Percentiles rank a stretch among this genome's conserved stretches.
These are phyloP conservation scores for Fraxinus greggii DNA, from an alignment of 305 asterid species.

Conservation along the genomic window DNA sequence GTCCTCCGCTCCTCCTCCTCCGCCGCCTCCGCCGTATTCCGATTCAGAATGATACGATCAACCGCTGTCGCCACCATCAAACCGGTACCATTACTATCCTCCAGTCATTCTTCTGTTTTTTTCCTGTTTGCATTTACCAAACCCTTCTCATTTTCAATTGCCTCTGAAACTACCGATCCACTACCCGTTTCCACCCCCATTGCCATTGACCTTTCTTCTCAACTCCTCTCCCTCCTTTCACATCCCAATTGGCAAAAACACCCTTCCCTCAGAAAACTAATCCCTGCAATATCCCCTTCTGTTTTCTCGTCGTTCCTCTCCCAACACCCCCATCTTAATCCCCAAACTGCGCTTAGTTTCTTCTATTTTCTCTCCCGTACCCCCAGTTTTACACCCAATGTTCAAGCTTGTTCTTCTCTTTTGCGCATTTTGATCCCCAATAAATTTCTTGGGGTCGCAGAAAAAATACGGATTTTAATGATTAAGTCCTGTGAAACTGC, in stretches of 20 bases:
- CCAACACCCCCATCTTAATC: slow-evolving; percentile 56
- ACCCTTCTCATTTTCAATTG: background rate
- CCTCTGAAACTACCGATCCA: slow-evolving; percentile 16
- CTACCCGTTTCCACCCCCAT: slow-evolving; percentile 2
- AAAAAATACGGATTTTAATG: slow-evolving; percentile 48
- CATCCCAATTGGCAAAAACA: slow-evolving; percentile 67
- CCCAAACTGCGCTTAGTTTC: slow-evolving; percentile 49
- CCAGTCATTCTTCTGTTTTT: background rate
- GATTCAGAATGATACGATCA: background rate
- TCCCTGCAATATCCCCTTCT: slow-evolving; percentile 52
- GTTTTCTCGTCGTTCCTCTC: slow-evolving; percentile 50
- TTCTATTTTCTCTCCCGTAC: slow-evolving; percentile 45
- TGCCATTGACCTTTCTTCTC: slow-evolving; percentile 34
- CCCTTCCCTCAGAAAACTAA: slow-evolving; percentile 48
- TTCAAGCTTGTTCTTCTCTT: slow-evolving; percentile 50
- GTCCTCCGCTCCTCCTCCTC: background rate
- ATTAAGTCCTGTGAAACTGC: slow-evolving; percentile 44
- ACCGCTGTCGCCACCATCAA: background rate
- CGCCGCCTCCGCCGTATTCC: background rate
- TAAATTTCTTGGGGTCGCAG: slow-evolving; percentile 42
- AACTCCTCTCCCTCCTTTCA: slow-evolving; percentile 48
- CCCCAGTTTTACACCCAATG: slow-evolving; percentile 57
- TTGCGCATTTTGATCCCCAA: slow-evolving; percentile 49
- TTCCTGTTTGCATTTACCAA: background rate
- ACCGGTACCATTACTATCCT: background rate